A percentile compares a stretch with the other conserved stretches of the same genome.
Evolutionary conservation across 352 stramenopile genomes (phyloP).

Genomic region (Phytophthora pinifolia): DNA sequence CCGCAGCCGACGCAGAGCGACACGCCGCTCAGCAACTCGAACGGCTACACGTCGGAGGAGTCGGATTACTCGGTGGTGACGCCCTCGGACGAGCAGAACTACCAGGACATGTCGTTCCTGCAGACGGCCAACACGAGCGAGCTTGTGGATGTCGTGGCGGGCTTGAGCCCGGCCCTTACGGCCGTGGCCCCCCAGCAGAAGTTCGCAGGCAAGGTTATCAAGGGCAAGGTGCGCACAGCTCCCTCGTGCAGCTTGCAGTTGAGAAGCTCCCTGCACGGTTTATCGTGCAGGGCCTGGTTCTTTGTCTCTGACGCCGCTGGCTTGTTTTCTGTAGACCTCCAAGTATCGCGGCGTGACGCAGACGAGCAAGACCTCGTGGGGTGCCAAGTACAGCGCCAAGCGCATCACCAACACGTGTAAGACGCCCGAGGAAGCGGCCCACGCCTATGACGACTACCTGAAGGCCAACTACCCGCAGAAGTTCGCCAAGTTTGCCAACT

Average conservation of each 20-base stretch:
- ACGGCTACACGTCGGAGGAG: constrained; percentile 85
- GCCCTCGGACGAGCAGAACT: constrained; percentile 71
- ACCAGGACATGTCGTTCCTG: constrained; percentile 75
- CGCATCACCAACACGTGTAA: constrained; percentile 89
- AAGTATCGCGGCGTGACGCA: constrained; percentile 86
- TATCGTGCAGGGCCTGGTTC: constrained; percentile 6
- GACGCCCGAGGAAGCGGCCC: constrained; percentile 81
- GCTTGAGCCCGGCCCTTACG: constrained; percentile 51
- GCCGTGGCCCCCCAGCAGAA: constrained; percentile 44
- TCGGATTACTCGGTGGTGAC: constrained; percentile 77
- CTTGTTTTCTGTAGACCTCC: constrained; percentile 58
- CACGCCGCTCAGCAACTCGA: constrained; percentile 64
- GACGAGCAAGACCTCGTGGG: constrained; percentile 87
- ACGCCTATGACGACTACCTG: constrained; percentile 82
- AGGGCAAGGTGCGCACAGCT: constrained; percentile 59
- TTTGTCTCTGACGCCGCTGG: constrained; percentile 9
- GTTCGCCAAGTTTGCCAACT: constrained; percentile 87
- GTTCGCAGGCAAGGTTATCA: constrained; percentile 77
- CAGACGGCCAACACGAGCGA: constrained; percentile 58
- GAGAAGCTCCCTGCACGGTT: neutral
- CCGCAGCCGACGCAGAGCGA: constrained; percentile 30
- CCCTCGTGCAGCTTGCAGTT: constrained; percentile 3
- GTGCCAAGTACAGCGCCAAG: constrained; percentile 88
- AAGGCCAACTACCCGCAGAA: constrained; percentile 83
- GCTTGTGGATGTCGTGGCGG: constrained; percentile 60